Base-by-base conservation (phyloP, 2,329 filamentous ascomycete species). In the Pseudogymnoascus sp. region DNA sequence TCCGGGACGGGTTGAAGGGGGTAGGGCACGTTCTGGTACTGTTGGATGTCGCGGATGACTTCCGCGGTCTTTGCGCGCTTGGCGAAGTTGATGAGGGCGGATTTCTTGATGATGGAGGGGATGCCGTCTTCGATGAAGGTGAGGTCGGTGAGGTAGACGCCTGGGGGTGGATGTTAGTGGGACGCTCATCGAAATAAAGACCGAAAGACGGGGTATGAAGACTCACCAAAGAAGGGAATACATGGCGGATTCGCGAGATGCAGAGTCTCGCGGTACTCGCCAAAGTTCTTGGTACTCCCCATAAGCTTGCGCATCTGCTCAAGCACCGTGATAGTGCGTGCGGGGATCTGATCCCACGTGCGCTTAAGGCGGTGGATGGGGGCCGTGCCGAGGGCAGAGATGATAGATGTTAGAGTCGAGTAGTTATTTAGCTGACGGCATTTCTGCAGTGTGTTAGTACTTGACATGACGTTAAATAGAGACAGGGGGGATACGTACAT, bases 111-210 rank as follows among this genome's bases (percentile, higher is more conserved):
- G 69, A 96, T 85, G 8, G 92, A 96, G 2, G 94, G 92, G 65
- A 99, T 99, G 68, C 94, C 94, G 71, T 99, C 93, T 74, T 99
- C 94, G 66, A 99, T 99, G 71, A 99, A 99, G 1, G 93, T 97
- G 63, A 99, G 80, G 77, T 99, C 94, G 63, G 94, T 99, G 64
- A 99, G 79, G 73, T 97, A 99, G 61, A 97, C 93, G 75, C 92
- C 91, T 94, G 67, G 4, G 65, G 1, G 4, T 65, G 1, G 21
- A 5, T 47, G 41, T 26, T 26, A 8, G 41, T 29, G 4, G 17
- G 37, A 39, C 41, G 41, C 68, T 54, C 69, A 59, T 6, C 44
- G 44, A 35, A 60, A n/a, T 4, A 24, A 24, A 41, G 54, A 44
- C 60, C 29, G 40, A 29, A 8, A 36, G 58, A 60, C 26, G 11